These are phyloP conservation scores for Aspergillus indologenus DNA, from an alignment of 495 filamentous ascomycete species.

Conservation along the genomic window DNA sequence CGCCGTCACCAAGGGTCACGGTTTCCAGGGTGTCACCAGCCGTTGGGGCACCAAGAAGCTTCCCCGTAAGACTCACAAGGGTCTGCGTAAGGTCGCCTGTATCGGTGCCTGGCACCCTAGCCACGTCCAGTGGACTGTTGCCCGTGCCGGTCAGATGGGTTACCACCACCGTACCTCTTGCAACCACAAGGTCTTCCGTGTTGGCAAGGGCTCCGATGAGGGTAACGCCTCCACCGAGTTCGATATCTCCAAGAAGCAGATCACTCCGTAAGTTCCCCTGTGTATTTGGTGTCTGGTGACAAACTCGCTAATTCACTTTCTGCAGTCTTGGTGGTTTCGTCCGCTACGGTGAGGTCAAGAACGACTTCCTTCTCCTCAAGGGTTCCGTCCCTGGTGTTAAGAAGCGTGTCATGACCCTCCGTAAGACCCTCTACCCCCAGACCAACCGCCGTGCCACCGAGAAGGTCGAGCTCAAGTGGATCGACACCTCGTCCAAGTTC, in stretches of 20 bases:
- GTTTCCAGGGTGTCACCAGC: slow-evolving; percentile 93
- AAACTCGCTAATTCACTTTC: slow-evolving; percentile 29
- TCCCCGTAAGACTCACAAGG: slow-evolving; percentile 99
- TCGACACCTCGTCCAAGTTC: slow-evolving; percentile 99
- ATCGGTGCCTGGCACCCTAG: slow-evolving; percentile 99
- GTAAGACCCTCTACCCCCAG: slow-evolving; percentile 99
- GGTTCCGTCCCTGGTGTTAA: slow-evolving; percentile 96
- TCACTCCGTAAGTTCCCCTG: slow-evolving; percentile 85
- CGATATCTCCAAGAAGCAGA: slow-evolving; percentile 98
- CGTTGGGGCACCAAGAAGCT: slow-evolving; percentile 99
- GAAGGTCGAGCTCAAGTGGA: slow-evolving; percentile 99
- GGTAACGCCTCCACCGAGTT: slow-evolving; percentile 92
- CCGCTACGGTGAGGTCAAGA: slow-evolving; percentile 98
- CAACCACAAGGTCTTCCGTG: slow-evolving; percentile 99
- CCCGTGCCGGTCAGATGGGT: slow-evolving; percentile 98
- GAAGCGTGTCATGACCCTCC: slow-evolving; percentile 98
- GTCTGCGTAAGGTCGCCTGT: slow-evolving; percentile 99
- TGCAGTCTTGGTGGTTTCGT: slow-evolving; percentile 95
- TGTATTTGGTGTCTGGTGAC: background rate
- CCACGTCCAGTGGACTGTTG: slow-evolving; percentile 99
- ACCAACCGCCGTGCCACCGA: slow-evolving; percentile 91
- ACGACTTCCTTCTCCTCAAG: slow-evolving; percentile 98
- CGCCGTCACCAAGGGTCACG: slow-evolving; percentile 99
- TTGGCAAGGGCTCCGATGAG: slow-evolving; percentile 85
- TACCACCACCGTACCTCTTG: slow-evolving; percentile 99